Percentiles rank a stretch among this genome's conserved stretches.
These are phyloP conservation scores for Acmispon strigosus DNA, from an alignment of 306 rosid genomes.

Conservation along the genomic window DNA sequence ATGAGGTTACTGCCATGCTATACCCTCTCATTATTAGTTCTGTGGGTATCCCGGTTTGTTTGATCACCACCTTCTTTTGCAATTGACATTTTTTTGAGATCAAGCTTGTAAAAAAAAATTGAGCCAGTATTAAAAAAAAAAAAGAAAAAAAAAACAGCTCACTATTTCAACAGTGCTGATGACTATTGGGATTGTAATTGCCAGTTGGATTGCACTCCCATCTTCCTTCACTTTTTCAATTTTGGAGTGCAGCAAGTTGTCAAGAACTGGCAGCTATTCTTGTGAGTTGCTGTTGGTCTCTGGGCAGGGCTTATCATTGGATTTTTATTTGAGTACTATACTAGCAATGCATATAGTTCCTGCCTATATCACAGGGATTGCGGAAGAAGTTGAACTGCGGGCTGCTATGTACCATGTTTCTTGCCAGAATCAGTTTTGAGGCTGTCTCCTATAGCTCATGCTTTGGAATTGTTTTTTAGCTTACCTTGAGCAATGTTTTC, in stretches of 20 bases:
- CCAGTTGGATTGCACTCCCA: constrained; percentile 80
- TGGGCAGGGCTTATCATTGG: constrained; percentile 98
- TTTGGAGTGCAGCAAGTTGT: constrained; percentile 81
- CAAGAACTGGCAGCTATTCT: constrained; percentile 74
- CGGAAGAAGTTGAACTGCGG: too few relatives aligned
- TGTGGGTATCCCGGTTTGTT: constrained; percentile 74
- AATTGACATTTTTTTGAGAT: constrained; percentile 93
- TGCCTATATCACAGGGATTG: too few relatives aligned
- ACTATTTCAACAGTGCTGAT: constrained; percentile 73
- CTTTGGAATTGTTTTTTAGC: too few relatives aligned
- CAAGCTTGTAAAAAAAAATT: constrained; percentile 83
- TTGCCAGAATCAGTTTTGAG: too few relatives aligned
- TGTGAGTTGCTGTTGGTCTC: constrained; percentile 88
- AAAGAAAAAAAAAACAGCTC: too few relatives aligned
- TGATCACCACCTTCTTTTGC: constrained; percentile 91
- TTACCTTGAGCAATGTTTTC: too few relatives aligned
- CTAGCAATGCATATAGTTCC: constrained; percentile 97
- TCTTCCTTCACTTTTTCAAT: constrained; percentile 72
- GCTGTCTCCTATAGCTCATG: too few relatives aligned
- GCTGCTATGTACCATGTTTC: too few relatives aligned
- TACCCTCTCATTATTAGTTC: constrained; percentile 87
- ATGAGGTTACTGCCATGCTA: constrained; percentile 76
- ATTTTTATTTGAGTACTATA: constrained; percentile 81
- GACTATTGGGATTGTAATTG: constrained; percentile 74
- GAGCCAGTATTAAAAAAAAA: constrained; percentile 91